Conservation (phyloP, 2,329 filamentous ascomycete genomes). For the Trichoderma endophyticum region DNA sequence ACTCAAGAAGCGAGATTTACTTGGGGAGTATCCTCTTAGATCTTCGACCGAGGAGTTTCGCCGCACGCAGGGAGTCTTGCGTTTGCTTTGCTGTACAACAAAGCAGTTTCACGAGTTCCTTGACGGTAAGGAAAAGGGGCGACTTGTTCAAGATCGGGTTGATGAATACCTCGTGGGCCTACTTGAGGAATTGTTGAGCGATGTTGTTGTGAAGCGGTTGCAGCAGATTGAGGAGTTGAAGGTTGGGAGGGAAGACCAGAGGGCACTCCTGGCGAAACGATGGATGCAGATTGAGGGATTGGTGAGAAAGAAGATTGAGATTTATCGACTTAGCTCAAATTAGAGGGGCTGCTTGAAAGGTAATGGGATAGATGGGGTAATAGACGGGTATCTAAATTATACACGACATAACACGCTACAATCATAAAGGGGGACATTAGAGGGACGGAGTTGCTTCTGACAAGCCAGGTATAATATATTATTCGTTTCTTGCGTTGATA, state of each 20-base stretch:
- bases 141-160: neutral
- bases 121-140: slow-evolving; percentile 35
- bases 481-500: neutral
- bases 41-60: slow-evolving; percentile 44
- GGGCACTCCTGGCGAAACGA: neutral
- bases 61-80: slow-evolving; percentile 52
- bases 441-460: neutral
- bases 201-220: neutral
- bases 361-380: neutral
- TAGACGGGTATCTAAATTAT: neutral
- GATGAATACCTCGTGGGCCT: neutral
- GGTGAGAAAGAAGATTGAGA: neutral
- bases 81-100: slow-evolving; percentile 35
- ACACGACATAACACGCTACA: neutral
- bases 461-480: neutral
- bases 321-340: neutral
- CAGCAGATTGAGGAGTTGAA: neutral
- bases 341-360: neutral
- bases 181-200: neutral
- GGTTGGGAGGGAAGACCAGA: neutral
- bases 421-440: neutral
- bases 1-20: slow-evolving; percentile 45
- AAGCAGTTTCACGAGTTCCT: slow-evolving; percentile 39
- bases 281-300: slow-evolving; percentile 3
- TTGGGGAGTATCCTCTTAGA: slow-evolving; percentile 52